Conservation (phyloP, 306 rosid genomes). For the Lathyrus tuberosus region DNA sequence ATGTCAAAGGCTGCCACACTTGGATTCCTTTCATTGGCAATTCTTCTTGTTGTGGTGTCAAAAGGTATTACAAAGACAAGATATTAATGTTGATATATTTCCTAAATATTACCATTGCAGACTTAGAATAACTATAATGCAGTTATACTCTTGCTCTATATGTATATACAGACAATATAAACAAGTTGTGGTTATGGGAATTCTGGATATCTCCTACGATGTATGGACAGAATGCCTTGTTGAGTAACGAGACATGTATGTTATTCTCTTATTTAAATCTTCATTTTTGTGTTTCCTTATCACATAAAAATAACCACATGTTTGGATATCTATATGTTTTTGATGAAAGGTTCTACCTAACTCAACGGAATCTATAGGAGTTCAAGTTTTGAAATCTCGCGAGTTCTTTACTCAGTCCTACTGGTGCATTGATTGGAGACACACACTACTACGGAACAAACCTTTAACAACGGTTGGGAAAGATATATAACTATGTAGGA, state of each 20-base stretch:
- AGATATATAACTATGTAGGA: no score
- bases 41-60: neutral
- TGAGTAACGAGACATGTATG: conserved; percentile 48
- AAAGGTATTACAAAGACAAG: neutral
- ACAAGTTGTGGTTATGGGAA: conserved; percentile 53
- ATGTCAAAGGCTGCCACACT: conserved; percentile 36
- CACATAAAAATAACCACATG: no score
- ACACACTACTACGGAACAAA: no score
- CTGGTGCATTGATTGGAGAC: no score
- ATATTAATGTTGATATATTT: neutral
- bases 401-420: no score
- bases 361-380: no score
- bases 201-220: conserved; percentile 49
- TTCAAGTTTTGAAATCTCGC: no score
- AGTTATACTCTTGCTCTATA: neutral
- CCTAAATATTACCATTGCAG: neutral
- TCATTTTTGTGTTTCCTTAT: no score
- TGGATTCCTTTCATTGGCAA: neutral
- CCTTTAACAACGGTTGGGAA: no score
- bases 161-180: conserved; percentile 30
- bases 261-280: no score
- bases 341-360: no score
- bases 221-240: conserved; percentile 49
- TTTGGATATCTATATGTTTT: no score
- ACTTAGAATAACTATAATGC: neutral